phyloP scores from a whole-genome alignment of 2,329 filamentous ascomycete genomes.

The Fusarium hainanense region DNA sequence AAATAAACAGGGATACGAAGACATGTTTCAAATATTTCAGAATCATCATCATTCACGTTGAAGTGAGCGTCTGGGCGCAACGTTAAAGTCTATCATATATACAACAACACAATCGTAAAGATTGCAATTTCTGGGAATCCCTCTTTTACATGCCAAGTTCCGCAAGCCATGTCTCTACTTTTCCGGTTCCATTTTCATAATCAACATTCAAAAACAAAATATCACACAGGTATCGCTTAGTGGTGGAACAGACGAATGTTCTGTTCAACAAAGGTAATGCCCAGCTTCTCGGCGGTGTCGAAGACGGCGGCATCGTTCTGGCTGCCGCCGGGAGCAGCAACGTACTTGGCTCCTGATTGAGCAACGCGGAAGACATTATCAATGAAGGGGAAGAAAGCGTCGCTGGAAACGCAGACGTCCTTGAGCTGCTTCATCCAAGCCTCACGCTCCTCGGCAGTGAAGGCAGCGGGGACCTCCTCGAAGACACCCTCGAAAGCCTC shows the following conservation, averaged over 20 bases:
- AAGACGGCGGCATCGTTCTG: conserved; percentile 87
- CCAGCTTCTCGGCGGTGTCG: conserved; percentile 89
- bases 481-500: conserved; percentile 90
- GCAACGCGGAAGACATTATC: conserved; percentile 96
- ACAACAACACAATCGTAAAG: conserved; percentile 29
- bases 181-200: conserved; percentile 23
- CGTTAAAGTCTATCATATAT: conserved; percentile 44
- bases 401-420: conserved; percentile 87
- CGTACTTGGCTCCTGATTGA: conserved; percentile 92
- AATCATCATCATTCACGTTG: conserved; percentile 42
- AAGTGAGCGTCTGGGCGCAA: conserved; percentile 37
- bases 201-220: conserved; percentile 15
- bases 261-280: conserved; percentile 96
- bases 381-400: conserved; percentile 99
- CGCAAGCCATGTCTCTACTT: conserved; percentile 4
- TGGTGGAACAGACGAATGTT: conserved; percentile 68
- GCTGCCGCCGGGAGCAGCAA: conserved; percentile 91
- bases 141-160: conserved; percentile 11
- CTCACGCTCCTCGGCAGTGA: conserved; percentile 84
- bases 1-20: neutral
- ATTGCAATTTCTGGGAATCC: conserved; percentile 30
- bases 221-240: conserved; percentile 34
- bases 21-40: conserved; percentile 17
- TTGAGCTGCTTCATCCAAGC: conserved; percentile 86
- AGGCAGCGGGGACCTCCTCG: conserved; percentile 84